Conservation (phyloP, 352 stramenopile species). For the Thraustochytrium striatum region DNA sequence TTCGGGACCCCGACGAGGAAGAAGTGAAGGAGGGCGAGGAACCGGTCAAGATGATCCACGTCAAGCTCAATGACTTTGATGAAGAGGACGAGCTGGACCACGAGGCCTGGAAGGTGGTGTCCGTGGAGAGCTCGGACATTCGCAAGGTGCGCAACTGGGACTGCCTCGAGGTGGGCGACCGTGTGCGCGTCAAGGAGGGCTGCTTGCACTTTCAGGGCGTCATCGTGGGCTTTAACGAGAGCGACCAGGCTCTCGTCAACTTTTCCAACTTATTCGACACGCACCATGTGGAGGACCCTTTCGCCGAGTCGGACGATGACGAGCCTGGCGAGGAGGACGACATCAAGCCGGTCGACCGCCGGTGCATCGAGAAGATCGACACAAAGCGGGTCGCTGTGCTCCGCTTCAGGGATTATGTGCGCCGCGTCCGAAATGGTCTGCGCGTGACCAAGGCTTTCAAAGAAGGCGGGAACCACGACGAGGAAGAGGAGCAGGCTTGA, state of each 20-base stretch:
- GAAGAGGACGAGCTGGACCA: background rate
- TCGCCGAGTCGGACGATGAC: background rate
- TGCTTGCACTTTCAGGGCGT: slow-evolving; percentile 31
- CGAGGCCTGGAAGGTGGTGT: background rate
- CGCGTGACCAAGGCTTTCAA: slow-evolving; percentile 22
- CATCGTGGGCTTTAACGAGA: background rate
- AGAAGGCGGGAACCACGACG: too few species aligned
- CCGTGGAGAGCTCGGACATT: background rate
- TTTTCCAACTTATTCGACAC: background rate
- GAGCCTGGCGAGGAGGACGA: background rate
- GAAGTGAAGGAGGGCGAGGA: too few species aligned
- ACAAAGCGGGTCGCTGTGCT: background rate
- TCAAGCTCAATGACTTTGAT: slow-evolving; percentile 25
- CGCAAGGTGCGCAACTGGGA: slow-evolving; percentile 29
- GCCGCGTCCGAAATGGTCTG: slow-evolving; percentile 5
- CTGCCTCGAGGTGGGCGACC: slow-evolving; percentile 29
- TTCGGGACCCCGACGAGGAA: too few species aligned
- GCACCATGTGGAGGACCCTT: background rate
- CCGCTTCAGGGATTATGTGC: slow-evolving; percentile 27
- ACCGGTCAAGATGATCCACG: background rate
- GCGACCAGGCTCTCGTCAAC: background rate
- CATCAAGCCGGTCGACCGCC: background rate
- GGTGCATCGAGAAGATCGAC: slow-evolving; percentile 31
- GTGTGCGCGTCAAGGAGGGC: slow-evolving; percentile 35
- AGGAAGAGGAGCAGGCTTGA: too few species aligned